Conservation (phyloP, 164 flowering plant genomes). For the Protea cynaroides region DNA sequence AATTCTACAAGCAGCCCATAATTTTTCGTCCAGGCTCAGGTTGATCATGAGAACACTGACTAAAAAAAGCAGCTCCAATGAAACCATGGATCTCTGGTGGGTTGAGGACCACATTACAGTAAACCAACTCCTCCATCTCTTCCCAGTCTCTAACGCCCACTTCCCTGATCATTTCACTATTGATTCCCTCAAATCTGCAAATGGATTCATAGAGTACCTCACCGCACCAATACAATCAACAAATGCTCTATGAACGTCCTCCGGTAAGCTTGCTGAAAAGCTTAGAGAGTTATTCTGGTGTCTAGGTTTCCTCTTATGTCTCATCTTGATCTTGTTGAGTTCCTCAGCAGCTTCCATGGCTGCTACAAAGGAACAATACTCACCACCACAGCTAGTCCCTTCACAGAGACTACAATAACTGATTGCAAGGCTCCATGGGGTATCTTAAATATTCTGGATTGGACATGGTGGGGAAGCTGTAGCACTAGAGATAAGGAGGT, state of each 20-base stretch:
- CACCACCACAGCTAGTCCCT: no score
- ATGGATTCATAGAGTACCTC: constrained; percentile 34
- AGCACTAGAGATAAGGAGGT: constrained; percentile 11
- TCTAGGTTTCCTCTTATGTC: constrained; percentile 11
- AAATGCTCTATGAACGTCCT: constrained; percentile 34
- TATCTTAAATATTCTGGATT: constrained; percentile 4
- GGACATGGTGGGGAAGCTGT: no score
- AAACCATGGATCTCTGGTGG: constrained; percentile 36
- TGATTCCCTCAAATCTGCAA: constrained; percentile 38
- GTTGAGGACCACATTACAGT: constrained; percentile 51
- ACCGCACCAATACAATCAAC: constrained; percentile 48
- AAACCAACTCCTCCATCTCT: constrained; percentile 54
- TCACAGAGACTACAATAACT: background rate
- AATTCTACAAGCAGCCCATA: no score
- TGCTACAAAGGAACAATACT: constrained; percentile 3
- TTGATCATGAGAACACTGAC: constrained; percentile 14
- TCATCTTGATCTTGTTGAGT: constrained; percentile 10
- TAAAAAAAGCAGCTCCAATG: constrained; percentile 42
- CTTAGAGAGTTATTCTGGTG: constrained; percentile 17
- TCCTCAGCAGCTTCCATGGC: constrained; percentile 16
- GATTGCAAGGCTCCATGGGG: background rate
- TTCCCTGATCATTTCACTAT: constrained; percentile 41
- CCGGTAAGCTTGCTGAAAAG: constrained; percentile 54
- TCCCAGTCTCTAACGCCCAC: constrained; percentile 40
- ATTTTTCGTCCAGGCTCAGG: no score